Base-by-base conservation (phyloP, 768 basidiomycete genomes). In the Mycena maculata region DNA sequence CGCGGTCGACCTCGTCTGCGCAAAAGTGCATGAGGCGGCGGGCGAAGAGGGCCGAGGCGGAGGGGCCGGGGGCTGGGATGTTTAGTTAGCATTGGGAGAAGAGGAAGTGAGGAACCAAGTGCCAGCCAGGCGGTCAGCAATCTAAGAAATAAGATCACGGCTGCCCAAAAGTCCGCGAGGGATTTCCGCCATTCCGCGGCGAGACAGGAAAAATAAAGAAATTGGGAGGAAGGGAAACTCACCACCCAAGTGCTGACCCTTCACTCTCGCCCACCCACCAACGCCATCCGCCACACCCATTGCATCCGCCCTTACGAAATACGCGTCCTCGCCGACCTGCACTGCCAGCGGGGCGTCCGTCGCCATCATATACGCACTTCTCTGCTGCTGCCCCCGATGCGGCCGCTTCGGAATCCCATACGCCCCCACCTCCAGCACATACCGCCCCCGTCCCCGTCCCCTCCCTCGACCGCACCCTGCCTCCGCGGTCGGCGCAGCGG, bases 281-380 rank as follows among this genome's bases (percentile, higher is more conserved):
- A 98, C 96, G 31, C 96, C 96, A 75, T 98, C 96, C 4, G 96
- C 94, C 11, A 99, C 91, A 20, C 96, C 96, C 84, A 99, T 90
- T 8, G 94, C 93, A 74, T 95, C 92, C 63, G 90, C 86, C 7
- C 87, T 82, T 8, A 94, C 79, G 68, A 94, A 94, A 74, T 95
- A 97, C 6, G 95, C 93, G 74, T 98, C 96, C 76, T 98, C 96
- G 42, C 96, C 96, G 13, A 98, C 90, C 74, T 94, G 92, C 0
- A 92, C 89, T 0, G 92, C 85, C 15, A 91, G 83, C 27, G 63
- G 80, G 70, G 65, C 76, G 60, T 71, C 72, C 33, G 69, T 64
- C 68, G 71, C 62, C n/a, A n/a, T n/a, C n/a, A n/a, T n/a, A 49
- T 12, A 70, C 59, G n/a, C 64, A 68, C 15, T 69, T 54, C 22